Evolutionary conservation across 2,329 filamentous ascomycete genomes (phyloP).

Genomic region (Hymenoscyphus salicellus): DNA sequence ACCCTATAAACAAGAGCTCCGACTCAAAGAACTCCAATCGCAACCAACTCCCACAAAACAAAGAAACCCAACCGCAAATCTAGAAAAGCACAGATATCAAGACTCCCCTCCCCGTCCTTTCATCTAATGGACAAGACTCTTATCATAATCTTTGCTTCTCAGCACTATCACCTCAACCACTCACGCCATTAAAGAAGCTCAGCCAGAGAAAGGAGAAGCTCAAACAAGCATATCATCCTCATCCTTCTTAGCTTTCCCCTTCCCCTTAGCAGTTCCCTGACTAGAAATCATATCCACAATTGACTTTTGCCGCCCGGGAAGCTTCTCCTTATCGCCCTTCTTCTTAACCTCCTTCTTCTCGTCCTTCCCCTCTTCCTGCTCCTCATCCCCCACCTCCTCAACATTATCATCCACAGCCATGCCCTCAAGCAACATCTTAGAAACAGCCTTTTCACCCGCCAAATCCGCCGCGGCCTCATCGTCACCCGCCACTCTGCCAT

Average conservation of each 20-base stretch:
- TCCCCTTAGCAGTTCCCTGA: neutral
- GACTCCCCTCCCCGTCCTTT: too few relatives aligned
- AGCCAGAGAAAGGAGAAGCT: too few relatives aligned
- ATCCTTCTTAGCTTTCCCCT: neutral
- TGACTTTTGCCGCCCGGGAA: neutral
- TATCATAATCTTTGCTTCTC: too few relatives aligned
- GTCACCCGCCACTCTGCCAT: conserved; percentile 66
- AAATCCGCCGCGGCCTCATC: conserved; percentile 45
- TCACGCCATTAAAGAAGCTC: too few relatives aligned
- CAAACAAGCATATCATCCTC: too few relatives aligned
- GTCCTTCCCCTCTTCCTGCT: conserved; percentile 8
- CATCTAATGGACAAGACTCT: too few relatives aligned
- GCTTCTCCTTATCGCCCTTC: neutral
- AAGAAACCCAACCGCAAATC: too few relatives aligned
- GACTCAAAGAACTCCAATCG: too few relatives aligned
- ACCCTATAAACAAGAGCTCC: too few relatives aligned
- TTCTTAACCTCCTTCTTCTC: conserved; percentile 13
- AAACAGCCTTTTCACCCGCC: conserved; percentile 29
- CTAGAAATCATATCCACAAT: neutral
- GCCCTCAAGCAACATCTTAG: conserved; percentile 33
- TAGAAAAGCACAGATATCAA: too few relatives aligned
- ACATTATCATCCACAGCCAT: conserved; percentile 13
- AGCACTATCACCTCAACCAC: too few relatives aligned
- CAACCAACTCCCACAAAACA: too few relatives aligned
- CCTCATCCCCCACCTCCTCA: conserved; percentile 11